A percentile compares a stretch with the other conserved stretches of the same genome.
These are phyloP conservation scores for Glycine latifolia DNA, from an alignment of 306 rosid genomes.

Conservation along the genomic window DNA sequence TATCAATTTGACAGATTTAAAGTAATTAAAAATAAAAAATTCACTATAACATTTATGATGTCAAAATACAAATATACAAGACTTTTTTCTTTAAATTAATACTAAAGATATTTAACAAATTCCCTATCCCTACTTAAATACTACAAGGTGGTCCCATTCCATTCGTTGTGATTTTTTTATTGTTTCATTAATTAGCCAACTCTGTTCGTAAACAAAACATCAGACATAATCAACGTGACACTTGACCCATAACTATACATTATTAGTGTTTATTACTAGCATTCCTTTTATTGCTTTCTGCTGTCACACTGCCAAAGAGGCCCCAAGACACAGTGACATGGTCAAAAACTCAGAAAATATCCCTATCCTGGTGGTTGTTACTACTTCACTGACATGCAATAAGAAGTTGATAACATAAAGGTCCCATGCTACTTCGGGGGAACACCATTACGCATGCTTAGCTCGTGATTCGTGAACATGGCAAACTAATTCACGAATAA, in stretches of 20 bases:
- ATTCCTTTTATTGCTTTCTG: not conserved
- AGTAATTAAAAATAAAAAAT: too few relatives aligned
- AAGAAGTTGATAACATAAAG: not conserved
- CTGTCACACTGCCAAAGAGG: not conserved
- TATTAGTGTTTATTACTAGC: not conserved
- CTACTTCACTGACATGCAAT: constrained; percentile 36
- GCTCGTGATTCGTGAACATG: not conserved
- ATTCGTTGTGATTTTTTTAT: not conserved
- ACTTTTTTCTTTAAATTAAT: not conserved
- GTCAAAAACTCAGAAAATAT: constrained; percentile 18
- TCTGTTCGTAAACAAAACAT: not conserved
- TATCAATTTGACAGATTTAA: not conserved
- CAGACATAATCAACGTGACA: constrained; percentile 30
- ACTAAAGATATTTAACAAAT: not conserved
- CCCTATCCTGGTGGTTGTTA: not conserved
- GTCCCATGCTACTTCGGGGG: not conserved
- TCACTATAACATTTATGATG: not conserved
- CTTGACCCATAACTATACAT: constrained; percentile 36
- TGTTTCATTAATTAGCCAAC: constrained; percentile 28
- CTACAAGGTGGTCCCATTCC: not conserved
- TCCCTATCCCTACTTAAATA: not conserved
- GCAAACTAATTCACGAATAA: not conserved
- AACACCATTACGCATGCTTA: not conserved
- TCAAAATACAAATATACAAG: not conserved
- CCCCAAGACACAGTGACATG: not conserved